Conservation (phyloP, 2,329 filamentous ascomycete species). For the Paecilomyces formosus region DNA sequence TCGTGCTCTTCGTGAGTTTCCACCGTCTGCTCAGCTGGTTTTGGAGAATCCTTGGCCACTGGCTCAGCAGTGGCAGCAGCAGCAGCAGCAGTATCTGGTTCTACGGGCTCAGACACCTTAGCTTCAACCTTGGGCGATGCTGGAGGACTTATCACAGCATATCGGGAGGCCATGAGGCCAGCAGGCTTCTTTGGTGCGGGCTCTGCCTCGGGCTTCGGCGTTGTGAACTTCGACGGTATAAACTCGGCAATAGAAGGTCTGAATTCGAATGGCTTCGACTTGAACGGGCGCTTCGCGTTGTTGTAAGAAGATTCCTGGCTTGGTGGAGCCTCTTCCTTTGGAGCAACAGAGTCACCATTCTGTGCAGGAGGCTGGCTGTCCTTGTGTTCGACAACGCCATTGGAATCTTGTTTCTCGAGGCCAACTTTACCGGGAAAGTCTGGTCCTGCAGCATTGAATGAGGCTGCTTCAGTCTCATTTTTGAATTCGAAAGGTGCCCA, state of each 20-base stretch:
- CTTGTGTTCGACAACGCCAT: neutral
- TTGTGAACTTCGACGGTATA: slow-evolving; percentile 12
- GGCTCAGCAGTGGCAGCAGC: slow-evolving; percentile 3
- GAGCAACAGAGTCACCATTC: neutral
- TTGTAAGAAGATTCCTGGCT: slow-evolving; percentile 12
- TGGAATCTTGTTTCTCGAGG: neutral
- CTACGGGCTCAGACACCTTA: slow-evolving; percentile 6
- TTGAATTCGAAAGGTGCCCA: slow-evolving; percentile 58
- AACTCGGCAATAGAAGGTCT: slow-evolving; percentile 26
- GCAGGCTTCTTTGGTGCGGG: slow-evolving; percentile 4
- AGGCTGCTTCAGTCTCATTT: slow-evolving; percentile 32
- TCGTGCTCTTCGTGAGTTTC: slow-evolving; percentile 18
- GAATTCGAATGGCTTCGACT: slow-evolving; percentile 61
- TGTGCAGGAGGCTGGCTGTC: neutral
- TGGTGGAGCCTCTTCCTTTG: slow-evolving; percentile 8
- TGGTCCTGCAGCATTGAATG: slow-evolving; percentile 47
- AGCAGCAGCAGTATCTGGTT: slow-evolving; percentile 4
- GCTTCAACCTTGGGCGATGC: slow-evolving; percentile 13
- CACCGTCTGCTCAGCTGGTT: slow-evolving; percentile 10
- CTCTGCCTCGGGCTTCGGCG: slow-evolving; percentile 4
- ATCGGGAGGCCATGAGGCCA: slow-evolving; percentile 28
- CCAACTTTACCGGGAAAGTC: slow-evolving; percentile 21
- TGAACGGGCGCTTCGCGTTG: slow-evolving; percentile 43
- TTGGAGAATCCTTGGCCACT: neutral
- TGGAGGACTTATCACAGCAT: slow-evolving; percentile 23